Conservation (phyloP, 1,284 basidiomycete genomes). For the Austroboletus novae-zelandiae region DNA sequence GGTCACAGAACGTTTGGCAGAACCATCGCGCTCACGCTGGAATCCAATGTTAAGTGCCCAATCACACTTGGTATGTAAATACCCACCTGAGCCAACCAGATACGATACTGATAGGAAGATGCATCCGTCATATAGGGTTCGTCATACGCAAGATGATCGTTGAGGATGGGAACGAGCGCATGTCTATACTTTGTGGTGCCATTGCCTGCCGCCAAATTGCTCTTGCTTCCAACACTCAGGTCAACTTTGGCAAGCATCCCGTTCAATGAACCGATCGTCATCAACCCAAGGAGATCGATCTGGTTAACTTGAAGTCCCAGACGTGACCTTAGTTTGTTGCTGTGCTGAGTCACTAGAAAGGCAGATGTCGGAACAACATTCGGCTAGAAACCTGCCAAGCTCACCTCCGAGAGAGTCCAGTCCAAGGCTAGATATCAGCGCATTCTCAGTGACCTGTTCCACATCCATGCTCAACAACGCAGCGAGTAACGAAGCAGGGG, state of each 20-base stretch:
- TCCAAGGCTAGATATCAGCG: slow-evolving; percentile 31
- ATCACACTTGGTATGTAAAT: not conserved
- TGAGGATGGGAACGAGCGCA: slow-evolving; percentile 28
- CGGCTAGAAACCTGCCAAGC: not conserved
- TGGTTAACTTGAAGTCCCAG: slow-evolving; percentile 31
- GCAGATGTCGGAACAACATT: not conserved
- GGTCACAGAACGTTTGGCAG: slow-evolving; percentile 15
- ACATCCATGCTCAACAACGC: slow-evolving; percentile 22
- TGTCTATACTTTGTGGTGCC: slow-evolving; percentile 28
- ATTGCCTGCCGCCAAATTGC: slow-evolving; percentile 15
- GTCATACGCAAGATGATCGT: slow-evolving; percentile 30
- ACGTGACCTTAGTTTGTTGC: slow-evolving; percentile 26
- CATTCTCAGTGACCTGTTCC: slow-evolving; percentile 28
- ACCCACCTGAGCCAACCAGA: slow-evolving; percentile 30
- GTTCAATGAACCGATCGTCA: slow-evolving; percentile 25
- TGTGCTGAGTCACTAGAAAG: slow-evolving; percentile 26
- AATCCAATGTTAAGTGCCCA: not conserved
- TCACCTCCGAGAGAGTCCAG: slow-evolving; percentile 31
- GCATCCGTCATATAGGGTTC: slow-evolving; percentile 29
- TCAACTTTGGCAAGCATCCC: slow-evolving; percentile 23
- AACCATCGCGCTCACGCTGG: slow-evolving; percentile 24
- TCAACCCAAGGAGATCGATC: slow-evolving; percentile 31
- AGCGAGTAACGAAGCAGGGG: slow-evolving; percentile 27
- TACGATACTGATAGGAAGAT: slow-evolving; percentile 31
- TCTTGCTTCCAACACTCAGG: not conserved